Conservation (phyloP, 2,329 filamentous ascomycete species). For the Calonectria pauciramosa region DNA sequence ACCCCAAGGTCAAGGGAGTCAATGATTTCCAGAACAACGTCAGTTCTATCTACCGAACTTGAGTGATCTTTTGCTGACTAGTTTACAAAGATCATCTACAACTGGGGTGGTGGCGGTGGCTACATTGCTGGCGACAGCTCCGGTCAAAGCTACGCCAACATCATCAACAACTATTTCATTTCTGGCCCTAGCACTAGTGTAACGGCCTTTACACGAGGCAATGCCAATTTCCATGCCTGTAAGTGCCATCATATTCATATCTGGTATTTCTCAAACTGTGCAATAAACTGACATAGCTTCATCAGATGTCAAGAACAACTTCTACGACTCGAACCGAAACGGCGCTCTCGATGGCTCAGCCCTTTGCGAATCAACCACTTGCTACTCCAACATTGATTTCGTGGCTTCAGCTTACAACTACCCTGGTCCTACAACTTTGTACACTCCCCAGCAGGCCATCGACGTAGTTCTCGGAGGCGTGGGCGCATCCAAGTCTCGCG, state of each 20-base stretch:
- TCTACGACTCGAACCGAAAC: slow-evolving; percentile 64
- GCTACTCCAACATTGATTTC: slow-evolving; percentile 63
- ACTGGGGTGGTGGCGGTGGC: slow-evolving; percentile 67
- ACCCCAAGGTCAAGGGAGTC: slow-evolving; percentile 69
- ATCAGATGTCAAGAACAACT: slow-evolving; percentile 64
- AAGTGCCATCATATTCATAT: slow-evolving; percentile 19
- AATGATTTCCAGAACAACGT: slow-evolving; percentile 66
- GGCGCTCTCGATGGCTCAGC: slow-evolving; percentile 63
- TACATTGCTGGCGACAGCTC: slow-evolving; percentile 67
- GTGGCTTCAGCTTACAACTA: slow-evolving; percentile 56
- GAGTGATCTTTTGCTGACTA: background rate
- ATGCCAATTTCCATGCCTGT: slow-evolving; percentile 65
- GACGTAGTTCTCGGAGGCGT: slow-evolving; percentile 54
- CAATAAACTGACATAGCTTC: background rate
- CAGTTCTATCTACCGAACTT: background rate
- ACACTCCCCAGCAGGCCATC: slow-evolving; percentile 57
- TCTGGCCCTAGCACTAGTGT: slow-evolving; percentile 64
- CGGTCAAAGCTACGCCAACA: slow-evolving; percentile 63
- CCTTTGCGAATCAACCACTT: slow-evolving; percentile 56
- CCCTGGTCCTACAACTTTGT: slow-evolving; percentile 55
- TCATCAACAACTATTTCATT: slow-evolving; percentile 71
- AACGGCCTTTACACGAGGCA: slow-evolving; percentile 68
- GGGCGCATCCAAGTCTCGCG: slow-evolving; percentile 60
- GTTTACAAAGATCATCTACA: slow-evolving; percentile 61
- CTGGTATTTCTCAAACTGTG: accelerated